Evolutionary conservation across 768 basidiomycete species (phyloP), one percentile per base, ranked within the genome.

Genomic region (Tulasnella sp.): DNA sequence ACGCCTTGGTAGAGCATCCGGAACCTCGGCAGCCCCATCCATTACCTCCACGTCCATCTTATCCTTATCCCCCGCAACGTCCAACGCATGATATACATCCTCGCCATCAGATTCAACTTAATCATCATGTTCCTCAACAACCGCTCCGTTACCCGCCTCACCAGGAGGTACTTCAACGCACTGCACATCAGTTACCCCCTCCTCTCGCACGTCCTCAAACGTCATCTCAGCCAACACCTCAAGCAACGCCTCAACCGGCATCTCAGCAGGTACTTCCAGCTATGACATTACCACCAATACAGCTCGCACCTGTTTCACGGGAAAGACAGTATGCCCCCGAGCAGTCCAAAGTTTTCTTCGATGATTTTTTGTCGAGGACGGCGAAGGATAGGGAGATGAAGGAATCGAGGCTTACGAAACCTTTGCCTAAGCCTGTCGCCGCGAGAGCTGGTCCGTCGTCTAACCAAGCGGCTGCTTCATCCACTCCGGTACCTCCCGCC

Each of bases 291-390:
- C n/a, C n/a, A n/a, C n/a, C n/a, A n/a, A n/a, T n/a, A n/a, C n/a
- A n/a, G n/a, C n/a, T n/a, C n/a, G 50, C 41, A 39, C 34, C 6
- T 46, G 39, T 23, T 60, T 55, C 58, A 32, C 53, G 25, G 25
- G 32, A n/a, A n/a, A n/a, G 17, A 36, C 57, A 46, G 46, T 59
- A 34, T 36, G 49, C 25, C 48, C 50, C 40, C 25, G 73, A 77
- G 55, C 79, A 86, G 42, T 86, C 83, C 0, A 66, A 72, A 2
- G 66, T 70, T 3, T 87, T 84, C 66, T 85, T 86, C 66, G 75
- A 83, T 57, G 70, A 77, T 21, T 84, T 86, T 66, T 66, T 89
- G 21, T 74, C 77, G 32, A 12, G 39, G 15, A 60, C 53, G 17
- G 35, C 39, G 6, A 32, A 48, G 15, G 60, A 37, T 9, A 48